Base-by-base conservation (phyloP, 192 early-diverging fungal genomes). In the Rhizophagus sp. region DNA sequence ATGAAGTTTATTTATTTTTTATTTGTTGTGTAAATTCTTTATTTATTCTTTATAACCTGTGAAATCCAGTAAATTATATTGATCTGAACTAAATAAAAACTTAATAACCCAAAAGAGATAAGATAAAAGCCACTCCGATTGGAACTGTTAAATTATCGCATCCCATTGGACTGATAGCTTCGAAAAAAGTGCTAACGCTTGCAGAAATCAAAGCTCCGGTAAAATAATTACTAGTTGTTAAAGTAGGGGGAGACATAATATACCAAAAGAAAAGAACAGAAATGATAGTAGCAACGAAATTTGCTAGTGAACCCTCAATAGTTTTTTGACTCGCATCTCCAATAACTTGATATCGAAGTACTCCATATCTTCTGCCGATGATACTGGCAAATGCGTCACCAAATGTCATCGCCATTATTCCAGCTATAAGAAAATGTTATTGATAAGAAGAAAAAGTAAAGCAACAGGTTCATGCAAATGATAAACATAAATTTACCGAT, bases 381-480 rank as follows among this genome's bases (percentile, higher is more conserved):
- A 82, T 64, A 49, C 62, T 62, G 9, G 81, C 81, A 65, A 80
- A 74, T 11, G 81, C 81, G 36, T 82, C 81, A 24, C 81, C 81
- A 64, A 68, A 72, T 44, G 81, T 82, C 81, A 82, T 82, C 4
- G 78, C 81, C 71, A 82, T 80, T 6, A 82, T 66, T 10, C 81
- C 81, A 67, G 70, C 79, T 76, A 44, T 12, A 36, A 73, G 13
- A 41, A 50, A 62, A 12, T 62, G 24, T 33, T 79, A 62, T 3
- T 69, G 44, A 64, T 72, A 33, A 75, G 15, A 25, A 39, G 24
- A 62, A 30, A 61, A 0, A 47, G 11, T 47, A 47, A 12, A 47
- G 11, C 0, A 47, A 5, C 44, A 30, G 30, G 30, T 30, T 30
- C 11, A 12, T 12, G 11, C 1, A 47, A 47, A 47, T 1, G 11